Conservation (phyloP, 768 basidiomycete genomes). For the Mycena epipterygia region DNA sequence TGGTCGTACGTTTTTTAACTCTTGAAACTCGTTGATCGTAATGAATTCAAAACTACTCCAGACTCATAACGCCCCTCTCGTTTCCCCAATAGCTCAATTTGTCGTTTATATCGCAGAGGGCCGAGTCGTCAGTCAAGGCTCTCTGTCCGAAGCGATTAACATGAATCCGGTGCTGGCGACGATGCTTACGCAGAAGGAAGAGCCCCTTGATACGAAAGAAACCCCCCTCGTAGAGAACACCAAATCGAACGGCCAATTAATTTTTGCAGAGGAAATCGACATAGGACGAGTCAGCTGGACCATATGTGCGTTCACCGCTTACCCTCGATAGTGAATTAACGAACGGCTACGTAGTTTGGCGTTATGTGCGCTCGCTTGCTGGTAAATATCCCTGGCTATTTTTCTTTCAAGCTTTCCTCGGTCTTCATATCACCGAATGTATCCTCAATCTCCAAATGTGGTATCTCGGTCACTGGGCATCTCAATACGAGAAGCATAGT, state of each 20-base stretch:
- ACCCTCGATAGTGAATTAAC: too few species aligned
- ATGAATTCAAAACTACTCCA: too few species aligned
- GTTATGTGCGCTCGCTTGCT: slow-evolving; percentile 37
- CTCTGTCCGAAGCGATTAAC: slow-evolving; percentile 55
- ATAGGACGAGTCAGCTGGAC: slow-evolving; percentile 59
- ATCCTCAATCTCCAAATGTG: slow-evolving; percentile 32
- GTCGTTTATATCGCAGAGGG: slow-evolving; percentile 64
- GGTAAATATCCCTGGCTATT: too few species aligned
- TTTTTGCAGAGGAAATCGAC: slow-evolving; percentile 61
- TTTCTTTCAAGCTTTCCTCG: slow-evolving; percentile 38
- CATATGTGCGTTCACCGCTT: slow-evolving; percentile 8
- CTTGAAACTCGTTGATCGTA: background rate
- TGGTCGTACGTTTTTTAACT: slow-evolving; percentile 43
- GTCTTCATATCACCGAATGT: slow-evolving; percentile 16
- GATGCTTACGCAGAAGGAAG: slow-evolving; percentile 50
- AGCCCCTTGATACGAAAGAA: slow-evolving; percentile 29
- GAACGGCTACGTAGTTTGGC: slow-evolving; percentile 39
- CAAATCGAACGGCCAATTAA: slow-evolving; percentile 55
- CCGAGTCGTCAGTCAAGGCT: slow-evolving; percentile 56
- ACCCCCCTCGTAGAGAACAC: background rate
- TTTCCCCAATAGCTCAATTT: slow-evolving; percentile 57
- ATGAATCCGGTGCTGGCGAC: slow-evolving; percentile 52
- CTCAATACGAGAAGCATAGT: slow-evolving; percentile 34
- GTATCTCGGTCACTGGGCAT: slow-evolving; percentile 43
- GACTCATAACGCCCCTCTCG: slow-evolving; percentile 64